Percentiles rank a stretch among this genome's conserved stretches.
Evolutionary conservation across 139 green algal genomes (phyloP).

Genomic region (Deuterostichococcus epilithicus): DNA sequence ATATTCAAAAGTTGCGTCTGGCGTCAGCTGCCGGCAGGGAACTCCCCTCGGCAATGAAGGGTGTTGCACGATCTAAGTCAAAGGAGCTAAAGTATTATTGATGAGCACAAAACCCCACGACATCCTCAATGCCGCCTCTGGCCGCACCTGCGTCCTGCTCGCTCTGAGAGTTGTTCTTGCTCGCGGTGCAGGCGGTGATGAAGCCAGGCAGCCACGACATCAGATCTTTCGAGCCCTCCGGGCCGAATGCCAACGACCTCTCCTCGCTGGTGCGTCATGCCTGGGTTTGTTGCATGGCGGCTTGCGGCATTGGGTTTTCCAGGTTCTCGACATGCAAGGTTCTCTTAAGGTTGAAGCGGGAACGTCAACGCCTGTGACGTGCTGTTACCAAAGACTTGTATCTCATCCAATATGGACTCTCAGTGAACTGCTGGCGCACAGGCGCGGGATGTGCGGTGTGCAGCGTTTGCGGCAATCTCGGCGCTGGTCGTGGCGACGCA

Average conservation of each 20-base stretch:
- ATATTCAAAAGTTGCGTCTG: not conserved
- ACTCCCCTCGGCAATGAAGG: not conserved
- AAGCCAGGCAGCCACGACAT: not conserved
- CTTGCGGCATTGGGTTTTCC: too few species aligned
- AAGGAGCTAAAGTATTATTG: not conserved
- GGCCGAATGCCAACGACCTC: not conserved
- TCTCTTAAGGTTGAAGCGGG: too few species aligned
- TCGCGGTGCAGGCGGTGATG: constrained; percentile 4
- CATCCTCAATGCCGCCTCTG: not conserved
- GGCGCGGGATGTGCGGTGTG: not conserved
- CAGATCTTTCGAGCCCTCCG: not conserved
- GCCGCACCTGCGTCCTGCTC: not conserved
- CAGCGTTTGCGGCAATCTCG: constrained; percentile 11
- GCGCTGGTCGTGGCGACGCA: constrained; percentile 12
- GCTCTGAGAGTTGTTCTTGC: not conserved
- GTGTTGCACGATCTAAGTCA: not conserved
- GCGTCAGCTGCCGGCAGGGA: not conserved
- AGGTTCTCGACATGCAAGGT: too few species aligned
- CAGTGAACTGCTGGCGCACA: not conserved
- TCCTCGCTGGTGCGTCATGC: too few species aligned
- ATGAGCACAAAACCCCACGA: not conserved
- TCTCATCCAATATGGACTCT: too few species aligned
- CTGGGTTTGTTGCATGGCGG: too few species aligned
- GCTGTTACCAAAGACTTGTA: too few species aligned
- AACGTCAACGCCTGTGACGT: too few species aligned